phyloP scores from a whole-genome alignment of 371 early-diverging fungal genomes.

The Entomophthora muscae region DNA sequence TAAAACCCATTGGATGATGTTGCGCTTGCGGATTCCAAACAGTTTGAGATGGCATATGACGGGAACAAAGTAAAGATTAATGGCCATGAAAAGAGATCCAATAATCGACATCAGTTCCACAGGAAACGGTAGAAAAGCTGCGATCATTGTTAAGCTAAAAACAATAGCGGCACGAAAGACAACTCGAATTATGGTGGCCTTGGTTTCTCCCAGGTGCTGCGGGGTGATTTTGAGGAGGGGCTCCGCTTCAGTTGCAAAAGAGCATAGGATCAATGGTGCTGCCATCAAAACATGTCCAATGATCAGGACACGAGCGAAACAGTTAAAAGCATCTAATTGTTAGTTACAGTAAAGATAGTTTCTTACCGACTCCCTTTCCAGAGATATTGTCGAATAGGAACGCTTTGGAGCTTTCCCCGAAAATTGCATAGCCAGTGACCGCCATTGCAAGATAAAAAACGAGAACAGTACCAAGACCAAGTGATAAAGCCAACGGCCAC shows the following conservation, averaged over 20 bases:
- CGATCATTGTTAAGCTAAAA: slow-evolving; percentile 28
- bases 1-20: not conserved
- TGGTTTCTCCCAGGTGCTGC: not conserved
- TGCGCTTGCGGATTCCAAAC: slow-evolving; percentile 25
- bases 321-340: not conserved
- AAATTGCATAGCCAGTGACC: slow-evolving; percentile 38
- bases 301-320: slow-evolving; percentile 30
- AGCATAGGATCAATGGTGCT: slow-evolving; percentile 57
- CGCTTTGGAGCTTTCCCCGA: not conserved
- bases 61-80: slow-evolving; percentile 67
- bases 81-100: slow-evolving; percentile 57
- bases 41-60: slow-evolving; percentile 54
- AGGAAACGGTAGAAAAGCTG: slow-evolving; percentile 57
- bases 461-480: slow-evolving; percentile 49
- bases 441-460: slow-evolving; percentile 55
- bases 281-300: slow-evolving; percentile 65
- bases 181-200: slow-evolving; percentile 33
- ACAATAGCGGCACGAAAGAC: slow-evolving; percentile 31
- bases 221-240: slow-evolving; percentile 24
- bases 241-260: slow-evolving; percentile 55
- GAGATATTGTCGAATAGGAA: not conserved
- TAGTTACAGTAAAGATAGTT: not conserved
- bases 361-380: not conserved
- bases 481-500: slow-evolving; percentile 49
- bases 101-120: slow-evolving; percentile 60